Base-by-base conservation (phyloP, 1,284 basidiomycete genomes). In the Ustilago loliicola region DNA sequence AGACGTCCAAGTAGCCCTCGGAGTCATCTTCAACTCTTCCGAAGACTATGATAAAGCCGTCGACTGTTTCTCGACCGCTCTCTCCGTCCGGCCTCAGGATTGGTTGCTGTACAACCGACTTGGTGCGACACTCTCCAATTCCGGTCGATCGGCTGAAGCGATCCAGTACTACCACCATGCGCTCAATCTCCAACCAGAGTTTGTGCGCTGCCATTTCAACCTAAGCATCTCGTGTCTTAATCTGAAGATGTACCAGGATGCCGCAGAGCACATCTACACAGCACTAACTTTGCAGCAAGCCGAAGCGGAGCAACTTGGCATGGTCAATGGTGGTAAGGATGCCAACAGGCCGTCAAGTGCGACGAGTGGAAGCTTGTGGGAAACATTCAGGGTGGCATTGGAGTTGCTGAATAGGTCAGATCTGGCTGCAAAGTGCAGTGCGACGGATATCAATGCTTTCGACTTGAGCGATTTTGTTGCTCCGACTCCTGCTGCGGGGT, bases 91-190 rank as follows among this genome's bases (percentile, higher is more conserved):
- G 65, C 96, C 96, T 1, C 91, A 95, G 72, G 96, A 99, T 84
- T 98, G 94, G 93, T 88, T 96, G 54, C 87, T 99, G 72, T 98
- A 95, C 88, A 99, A 99, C 86, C 91, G 96, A 27, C 93, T 98
- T 29, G 96, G 96, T 17, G 96, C 96, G 19, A 98, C 96, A 1
- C 91, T 98, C 85, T 95, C 95, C 53, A 99, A 99, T 71, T 85
- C 81, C 17, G 96, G 96, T 0, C 89, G 90, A 57, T 91, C 94
- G 21, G 91, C 91, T 48, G 91, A 94, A 72, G 96, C 97, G 10
- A 89, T 98, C 19, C 89, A 92, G 76, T 98, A 94, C 87, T 99
- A 99, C 87, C 91, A 93, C 83, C 91, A 91, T 57, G 97, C 96
- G 2, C 89, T 99, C 42, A 92, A 94, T 74, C 89, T 98, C 63